Evolutionary conservation across 768 basidiomycete genomes (phyloP), one percentile per base, ranked within the genome.

Genomic region (Calocybe cyanea): DNA sequence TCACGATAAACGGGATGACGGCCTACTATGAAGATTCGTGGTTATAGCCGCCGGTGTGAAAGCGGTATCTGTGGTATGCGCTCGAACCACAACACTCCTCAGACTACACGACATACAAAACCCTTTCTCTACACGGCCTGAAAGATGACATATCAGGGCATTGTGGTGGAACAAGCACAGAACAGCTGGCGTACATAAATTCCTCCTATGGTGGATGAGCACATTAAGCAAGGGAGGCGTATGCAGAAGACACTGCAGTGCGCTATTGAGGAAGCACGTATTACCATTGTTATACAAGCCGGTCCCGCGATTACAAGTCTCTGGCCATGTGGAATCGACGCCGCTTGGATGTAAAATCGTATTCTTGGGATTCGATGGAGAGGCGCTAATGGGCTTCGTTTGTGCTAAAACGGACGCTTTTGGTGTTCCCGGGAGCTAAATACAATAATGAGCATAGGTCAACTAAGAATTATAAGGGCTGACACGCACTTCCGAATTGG

Each of bases 191-290:
- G 58, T 58, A 90, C 89, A 92, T 53, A 69, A 66, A 7, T 81
- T 70, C 51, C 65, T 73, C 28, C 63, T 65, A 57, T 85, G 85
- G 7, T 62, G 62, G 33, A 66, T 42, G 31, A 92, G 62, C 34
- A 86, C 59, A 50, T 75, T 77, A 30, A 92, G 72, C 19, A 99
- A 74, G 2, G 94, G 92, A 7, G 93, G 83, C 0, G 95, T 97
- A 59, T 98, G 93, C 11, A 96, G 65, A 40, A 98, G 76, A 57
- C 92, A 92, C 68, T 99, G 96, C 39, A 98, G 67, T 17, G 86
- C 89, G 54, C 92, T 92, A 63, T 99, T 99, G 56, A 97, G 71
- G 64, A 95, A 99, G 66, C 96, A 99, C 1, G 92, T 95, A 60
- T 97, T 98, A 37, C 91, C 92, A 20, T 70, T 84, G 65, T 97